Conservation (phyloP, 2,329 filamentous ascomycete species). For the Aspergillus viridinutans region DNA sequence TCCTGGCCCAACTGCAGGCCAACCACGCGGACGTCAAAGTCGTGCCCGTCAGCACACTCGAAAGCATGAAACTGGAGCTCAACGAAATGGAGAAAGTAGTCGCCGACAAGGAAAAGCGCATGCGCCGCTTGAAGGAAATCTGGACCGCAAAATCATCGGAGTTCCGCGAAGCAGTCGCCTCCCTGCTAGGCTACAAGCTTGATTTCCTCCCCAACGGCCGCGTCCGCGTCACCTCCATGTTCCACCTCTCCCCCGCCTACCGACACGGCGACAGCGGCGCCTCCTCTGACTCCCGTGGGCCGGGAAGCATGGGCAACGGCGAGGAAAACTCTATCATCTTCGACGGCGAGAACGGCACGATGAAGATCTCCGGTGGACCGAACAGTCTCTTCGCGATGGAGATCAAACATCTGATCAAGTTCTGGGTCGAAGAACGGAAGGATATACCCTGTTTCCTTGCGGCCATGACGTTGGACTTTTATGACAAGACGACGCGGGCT, state of each 20-base stretch:
- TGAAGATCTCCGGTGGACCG: slow-evolving; percentile 94
- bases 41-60: slow-evolving; percentile 73
- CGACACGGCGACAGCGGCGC: slow-evolving; percentile 44
- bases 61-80: slow-evolving; percentile 70
- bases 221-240: slow-evolving; percentile 83
- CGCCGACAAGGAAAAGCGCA: slow-evolving; percentile 70
- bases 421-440: slow-evolving; percentile 92
- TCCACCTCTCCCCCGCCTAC: slow-evolving; percentile 61
- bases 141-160: slow-evolving; percentile 88
- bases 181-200: slow-evolving; percentile 87
- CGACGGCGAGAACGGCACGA: slow-evolving; percentile 88
- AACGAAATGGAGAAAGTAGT: slow-evolving; percentile 66
- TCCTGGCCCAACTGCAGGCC: slow-evolving; percentile 66
- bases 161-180: slow-evolving; percentile 92
- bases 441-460: slow-evolving; percentile 92
- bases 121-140: slow-evolving; percentile 82
- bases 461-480: slow-evolving; percentile 88
- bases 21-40: slow-evolving; percentile 50
- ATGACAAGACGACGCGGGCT: slow-evolving; percentile 56
- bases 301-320: slow-evolving; percentile 43
- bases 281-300: slow-evolving; percentile 55
- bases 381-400: slow-evolving; percentile 79
- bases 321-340: slow-evolving; percentile 67
- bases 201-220: slow-evolving; percentile 97
- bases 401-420: slow-evolving; percentile 82